These are phyloP conservation scores for Phycomyces nitens DNA, from an alignment of 192 early-diverging fungal genomes.

Conservation along the genomic window DNA sequence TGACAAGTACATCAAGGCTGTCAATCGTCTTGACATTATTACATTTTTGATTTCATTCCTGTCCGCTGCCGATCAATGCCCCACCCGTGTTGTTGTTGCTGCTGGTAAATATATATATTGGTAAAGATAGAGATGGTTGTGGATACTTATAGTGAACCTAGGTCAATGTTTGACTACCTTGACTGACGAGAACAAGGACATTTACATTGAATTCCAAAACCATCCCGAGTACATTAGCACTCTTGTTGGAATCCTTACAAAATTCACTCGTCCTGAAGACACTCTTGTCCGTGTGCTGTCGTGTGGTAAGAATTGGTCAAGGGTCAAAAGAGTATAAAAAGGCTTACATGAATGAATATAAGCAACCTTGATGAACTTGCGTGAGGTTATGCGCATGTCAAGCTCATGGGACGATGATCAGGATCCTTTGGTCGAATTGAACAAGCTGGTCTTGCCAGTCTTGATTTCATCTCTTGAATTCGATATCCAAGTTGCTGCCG, in stretches of 20 bases:
- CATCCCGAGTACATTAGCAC: constrained; percentile 52
- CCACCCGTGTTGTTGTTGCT: constrained; percentile 46
- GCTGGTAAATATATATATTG: constrained; percentile 37
- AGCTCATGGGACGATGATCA: constrained; percentile 30
- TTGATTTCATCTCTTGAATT: constrained; percentile 41
- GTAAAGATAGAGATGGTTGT: constrained; percentile 1
- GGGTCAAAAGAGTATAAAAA: not conserved
- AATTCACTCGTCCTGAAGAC: constrained; percentile 47
- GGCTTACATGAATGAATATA: not conserved
- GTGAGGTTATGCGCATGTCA: constrained; percentile 38
- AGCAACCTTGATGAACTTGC: constrained; percentile 50
- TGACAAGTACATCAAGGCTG: constrained; percentile 57
- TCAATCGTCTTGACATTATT: constrained; percentile 60
- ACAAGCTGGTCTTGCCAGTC: constrained; percentile 44
- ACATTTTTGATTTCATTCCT: constrained; percentile 72
- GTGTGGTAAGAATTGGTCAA: constrained; percentile 45
- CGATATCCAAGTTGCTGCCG: constrained; percentile 46
- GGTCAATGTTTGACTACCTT: constrained; percentile 82
- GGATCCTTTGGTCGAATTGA: constrained; percentile 36
- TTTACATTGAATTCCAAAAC: constrained; percentile 51
- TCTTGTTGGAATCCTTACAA: constrained; percentile 48
- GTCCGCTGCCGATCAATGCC: constrained; percentile 42
- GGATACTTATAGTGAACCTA: constrained; percentile 19
- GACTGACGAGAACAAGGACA: constrained; percentile 70
- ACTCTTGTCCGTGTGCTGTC: constrained; percentile 65